phyloP scores from a whole-genome alignment of 1,284 basidiomycete genomes.

The Schizopora paradoxa region DNA sequence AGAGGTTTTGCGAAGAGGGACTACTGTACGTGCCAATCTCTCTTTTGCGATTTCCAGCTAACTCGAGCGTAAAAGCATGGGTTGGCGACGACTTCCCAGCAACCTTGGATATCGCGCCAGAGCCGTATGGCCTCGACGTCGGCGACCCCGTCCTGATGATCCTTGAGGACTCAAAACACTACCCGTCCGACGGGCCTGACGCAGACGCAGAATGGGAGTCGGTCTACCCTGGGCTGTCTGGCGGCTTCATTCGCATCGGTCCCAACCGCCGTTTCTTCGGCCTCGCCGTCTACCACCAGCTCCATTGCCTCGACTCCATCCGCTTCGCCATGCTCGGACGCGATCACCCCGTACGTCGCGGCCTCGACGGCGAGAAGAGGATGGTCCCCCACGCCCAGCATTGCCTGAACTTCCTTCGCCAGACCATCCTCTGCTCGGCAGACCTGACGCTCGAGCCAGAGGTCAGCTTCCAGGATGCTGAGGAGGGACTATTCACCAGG shows the following conservation, averaged over 20 bases:
- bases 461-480: slow-evolving; percentile 21
- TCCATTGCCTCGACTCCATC: slow-evolving; percentile 34
- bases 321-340: slow-evolving; percentile 25
- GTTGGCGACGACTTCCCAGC: too few species aligned
- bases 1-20: too few species aligned
- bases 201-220: slow-evolving; percentile 27
- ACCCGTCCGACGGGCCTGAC: slow-evolving; percentile 21
- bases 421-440: slow-evolving; percentile 33
- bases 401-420: slow-evolving; percentile 30
- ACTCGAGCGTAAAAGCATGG: too few species aligned
- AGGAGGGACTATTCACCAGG: slow-evolving; percentile 25
- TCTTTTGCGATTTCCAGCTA: too few species aligned
- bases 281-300: slow-evolving; percentile 34
- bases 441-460: slow-evolving; percentile 34
- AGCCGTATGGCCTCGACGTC: too few species aligned
- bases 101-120: too few species aligned
- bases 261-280: slow-evolving; percentile 27
- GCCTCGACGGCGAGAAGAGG: slow-evolving; percentile 3
- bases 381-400: slow-evolving; percentile 20
- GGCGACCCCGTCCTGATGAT: slow-evolving; percentile 19
- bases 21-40: too few species aligned
- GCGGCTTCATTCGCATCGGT: slow-evolving; percentile 30
- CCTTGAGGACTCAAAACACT: slow-evolving; percentile 24
- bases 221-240: slow-evolving; percentile 23
- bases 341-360: slow-evolving; percentile 18